Percentiles rank a stretch among this genome's conserved stretches.
phyloP scores from a whole-genome alignment of 805 yeast species.

The Wickerhamomyces xylosicus region DNA sequence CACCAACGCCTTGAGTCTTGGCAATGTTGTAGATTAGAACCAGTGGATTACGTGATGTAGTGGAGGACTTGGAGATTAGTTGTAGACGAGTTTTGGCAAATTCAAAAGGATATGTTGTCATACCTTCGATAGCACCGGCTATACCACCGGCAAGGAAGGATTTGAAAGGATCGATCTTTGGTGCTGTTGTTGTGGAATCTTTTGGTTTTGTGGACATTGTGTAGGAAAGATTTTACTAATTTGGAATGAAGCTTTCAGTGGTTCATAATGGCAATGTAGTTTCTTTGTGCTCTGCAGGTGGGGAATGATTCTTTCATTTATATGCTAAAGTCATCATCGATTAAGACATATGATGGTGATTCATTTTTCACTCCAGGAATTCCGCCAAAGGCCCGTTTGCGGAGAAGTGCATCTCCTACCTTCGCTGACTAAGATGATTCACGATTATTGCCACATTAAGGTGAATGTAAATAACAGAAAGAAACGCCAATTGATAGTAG shows the following conservation, averaged over 20 bases:
- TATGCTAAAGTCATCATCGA: no score
- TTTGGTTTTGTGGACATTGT: background rate
- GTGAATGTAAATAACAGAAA: no score
- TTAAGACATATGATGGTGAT: no score
- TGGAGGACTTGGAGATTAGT: conserved; percentile 55
- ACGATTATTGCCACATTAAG: background rate
- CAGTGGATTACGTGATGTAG: conserved; percentile 72
- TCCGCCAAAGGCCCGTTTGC: background rate
- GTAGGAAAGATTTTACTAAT: background rate
- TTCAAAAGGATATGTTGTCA: conserved; percentile 90
- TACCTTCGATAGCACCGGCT: conserved; percentile 95
- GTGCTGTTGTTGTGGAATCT: conserved; percentile 1
- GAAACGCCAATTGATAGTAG: background rate
- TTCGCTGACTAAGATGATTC: background rate
- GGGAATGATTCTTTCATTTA: no score
- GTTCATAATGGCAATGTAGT: no score
- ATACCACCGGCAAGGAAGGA: conserved; percentile 93
- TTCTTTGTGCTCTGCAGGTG: no score
- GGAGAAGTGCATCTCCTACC: background rate
- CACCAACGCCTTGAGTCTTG: conserved; percentile 62
- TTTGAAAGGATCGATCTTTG: conserved; percentile 52
- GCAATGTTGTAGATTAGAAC: conserved; percentile 69
- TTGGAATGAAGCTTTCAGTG: background rate
- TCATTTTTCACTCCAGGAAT: background rate
- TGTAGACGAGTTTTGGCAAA: conserved; percentile 93